Evolutionary conservation across 2,329 filamentous ascomycete genomes (phyloP), one percentile per base, ranked within the genome.

Genomic region (Colletotrichum nymphaeae): DNA sequence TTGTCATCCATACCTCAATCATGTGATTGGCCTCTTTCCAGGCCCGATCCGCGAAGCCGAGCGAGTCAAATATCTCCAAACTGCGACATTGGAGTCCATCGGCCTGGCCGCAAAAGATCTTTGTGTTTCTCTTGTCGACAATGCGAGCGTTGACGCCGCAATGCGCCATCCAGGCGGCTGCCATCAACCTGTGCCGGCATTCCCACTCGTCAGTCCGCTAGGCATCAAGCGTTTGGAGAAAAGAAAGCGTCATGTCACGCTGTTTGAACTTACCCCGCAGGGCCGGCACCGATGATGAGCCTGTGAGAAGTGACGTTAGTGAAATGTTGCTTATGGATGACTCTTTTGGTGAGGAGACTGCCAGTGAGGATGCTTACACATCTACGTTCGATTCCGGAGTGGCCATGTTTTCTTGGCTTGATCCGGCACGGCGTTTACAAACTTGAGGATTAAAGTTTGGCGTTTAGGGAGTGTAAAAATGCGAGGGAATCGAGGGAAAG

Each of bases 21-120:
- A 93, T 89, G 78, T 91, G 91, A 78, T 93, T 93, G 14, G 89
- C 87, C 76, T 94, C 92, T 60, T 90, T 91, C 88, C 90, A 91
- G 1, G 87, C 88, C 5, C 88, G 83, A 75, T 94, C 88, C 2
- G 85, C 90, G 71, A 95, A 89, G 0, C 90, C 92, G 76, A 95
- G 93, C 63, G 89, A 91, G 76, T 95, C 91, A 68, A 94, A 89
- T n/a, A 94, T 93, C 80, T 95, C 91, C 2, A 94, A 84, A 0
- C 91, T 93, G 1, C 92, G 89, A 75, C 88, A 89, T 81, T 93
- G 90, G 9, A 83, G 80, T 9, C 86, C 84, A 71, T 88, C 84
- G 46, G 86, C 85, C 75, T 88, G 84, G 3, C 85, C 84, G 6
- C 79, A 80, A 74, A 81, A 83, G 49, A 86, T 78, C 73, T 84